These are phyloP conservation scores for Hypoxylon sp. DNA, from an alignment of 2,329 filamentous ascomycete species.

Conservation along the genomic window DNA sequence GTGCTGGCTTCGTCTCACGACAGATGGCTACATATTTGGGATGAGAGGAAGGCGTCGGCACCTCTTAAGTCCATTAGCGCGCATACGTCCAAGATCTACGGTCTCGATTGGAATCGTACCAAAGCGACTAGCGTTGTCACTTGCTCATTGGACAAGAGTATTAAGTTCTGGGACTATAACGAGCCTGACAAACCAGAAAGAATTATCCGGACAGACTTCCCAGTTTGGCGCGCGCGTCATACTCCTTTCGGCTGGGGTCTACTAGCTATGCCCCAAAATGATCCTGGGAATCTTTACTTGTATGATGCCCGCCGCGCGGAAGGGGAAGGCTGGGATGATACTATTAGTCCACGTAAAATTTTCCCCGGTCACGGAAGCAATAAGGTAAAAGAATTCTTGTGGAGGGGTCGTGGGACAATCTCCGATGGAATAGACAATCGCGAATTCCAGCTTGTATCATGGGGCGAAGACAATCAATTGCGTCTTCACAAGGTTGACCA, in stretches of 20 bases:
- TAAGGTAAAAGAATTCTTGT: conserved; percentile 92
- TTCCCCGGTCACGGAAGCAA: conserved; percentile 74
- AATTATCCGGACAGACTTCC: conserved; percentile 85
- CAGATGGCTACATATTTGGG: conserved; percentile 89
- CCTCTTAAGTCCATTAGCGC: conserved; percentile 88
- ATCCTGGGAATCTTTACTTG: conserved; percentile 86
- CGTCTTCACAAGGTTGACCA: conserved; percentile 81
- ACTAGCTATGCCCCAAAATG: conserved; percentile 91
- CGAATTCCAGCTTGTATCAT: conserved; percentile 93
- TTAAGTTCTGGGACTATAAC: conserved; percentile 91
- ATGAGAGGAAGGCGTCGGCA: conserved; percentile 82
- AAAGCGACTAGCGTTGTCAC: conserved; percentile 81
- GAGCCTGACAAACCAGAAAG: conserved; percentile 78
- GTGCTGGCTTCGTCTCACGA: conserved; percentile 93
- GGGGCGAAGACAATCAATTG: conserved; percentile 89
- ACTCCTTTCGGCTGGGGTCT: conserved; percentile 91
- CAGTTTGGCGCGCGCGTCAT: conserved; percentile 91
- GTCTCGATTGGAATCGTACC: conserved; percentile 92
- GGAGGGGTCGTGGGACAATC: conserved; percentile 81
- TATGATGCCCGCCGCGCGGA: conserved; percentile 76
- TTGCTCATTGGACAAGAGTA: conserved; percentile 90
- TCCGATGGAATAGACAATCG: conserved; percentile 80
- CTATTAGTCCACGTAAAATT: conserved; percentile 66
- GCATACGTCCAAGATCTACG: conserved; percentile 94
- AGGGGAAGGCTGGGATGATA: conserved; percentile 61